These are phyloP conservation scores for Hyaloscypha hepaticicola DNA, from an alignment of 495 filamentous ascomycete genomes.

Conservation along the genomic window DNA sequence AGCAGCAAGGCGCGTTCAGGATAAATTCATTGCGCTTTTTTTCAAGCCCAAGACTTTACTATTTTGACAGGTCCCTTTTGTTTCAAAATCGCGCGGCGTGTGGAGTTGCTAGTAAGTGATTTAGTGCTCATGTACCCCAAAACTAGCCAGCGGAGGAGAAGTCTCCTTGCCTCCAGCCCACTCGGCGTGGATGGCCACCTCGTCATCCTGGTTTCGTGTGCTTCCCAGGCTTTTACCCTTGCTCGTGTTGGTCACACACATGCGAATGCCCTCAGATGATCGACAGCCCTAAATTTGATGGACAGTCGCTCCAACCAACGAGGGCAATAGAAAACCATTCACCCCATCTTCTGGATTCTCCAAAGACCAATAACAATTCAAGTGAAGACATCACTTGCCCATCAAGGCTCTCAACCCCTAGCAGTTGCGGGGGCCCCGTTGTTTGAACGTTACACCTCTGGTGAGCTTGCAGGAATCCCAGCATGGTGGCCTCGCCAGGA, in stretches of 20 bases:
- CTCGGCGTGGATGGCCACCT: slow-evolving; percentile 7
- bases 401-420: background rate
- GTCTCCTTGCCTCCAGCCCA: background rate
- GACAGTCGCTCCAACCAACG: slow-evolving; percentile 2
- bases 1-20: background rate
- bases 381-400: background rate
- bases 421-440: background rate
- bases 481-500: background rate
- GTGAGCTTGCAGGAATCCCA: slow-evolving; percentile 13
- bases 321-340: background rate
- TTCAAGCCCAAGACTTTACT: background rate
- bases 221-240: slow-evolving; percentile 9
- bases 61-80: background rate
- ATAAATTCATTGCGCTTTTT: background rate
- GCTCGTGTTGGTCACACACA: background rate
- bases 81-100: background rate
- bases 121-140: background rate
- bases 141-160: background rate
- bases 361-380: background rate
- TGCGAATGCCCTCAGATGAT: slow-evolving; percentile 27
- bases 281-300: slow-evolving; percentile 7
- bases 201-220: slow-evolving; percentile 13
- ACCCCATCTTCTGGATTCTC: background rate
- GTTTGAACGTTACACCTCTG: slow-evolving; percentile 1
- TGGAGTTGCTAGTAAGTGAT: background rate